Conservation (phyloP, 805 yeast species). For the Sugiyamaella floridensis region DNA sequence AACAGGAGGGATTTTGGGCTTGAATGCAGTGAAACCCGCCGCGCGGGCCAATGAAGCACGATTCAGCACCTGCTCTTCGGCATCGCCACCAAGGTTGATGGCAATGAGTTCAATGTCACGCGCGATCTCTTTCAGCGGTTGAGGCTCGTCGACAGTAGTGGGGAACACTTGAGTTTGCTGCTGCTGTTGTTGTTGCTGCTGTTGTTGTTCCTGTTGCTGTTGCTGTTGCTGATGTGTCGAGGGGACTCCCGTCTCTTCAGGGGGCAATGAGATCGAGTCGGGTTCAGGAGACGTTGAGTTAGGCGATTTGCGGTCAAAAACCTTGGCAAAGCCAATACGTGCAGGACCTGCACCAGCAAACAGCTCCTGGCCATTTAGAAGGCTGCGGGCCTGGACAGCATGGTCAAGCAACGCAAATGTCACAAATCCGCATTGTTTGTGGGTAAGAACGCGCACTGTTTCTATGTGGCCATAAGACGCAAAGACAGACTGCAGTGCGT, state of each 20-base stretch:
- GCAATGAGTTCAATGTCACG: slow-evolving; percentile 28
- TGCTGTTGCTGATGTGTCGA: neutral
- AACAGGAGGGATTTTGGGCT: slow-evolving; percentile 43
- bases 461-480: slow-evolving; percentile 54
- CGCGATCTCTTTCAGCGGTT: slow-evolving; percentile 23
- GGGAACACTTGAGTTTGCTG: neutral
- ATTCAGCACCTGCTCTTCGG: slow-evolving; percentile 25
- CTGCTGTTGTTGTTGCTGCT: neutral
- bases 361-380: slow-evolving; percentile 74
- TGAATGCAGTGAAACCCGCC: slow-evolving; percentile 18
- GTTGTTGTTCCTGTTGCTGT: slow-evolving; percentile 3
- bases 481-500: slow-evolving; percentile 55
- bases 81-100: slow-evolving; percentile 30
- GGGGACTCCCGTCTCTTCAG: no score
- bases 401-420: slow-evolving; percentile 66
- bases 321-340: slow-evolving; percentile 77
- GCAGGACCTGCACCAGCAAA: slow-evolving; percentile 70
- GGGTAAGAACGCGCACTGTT: slow-evolving; percentile 52
- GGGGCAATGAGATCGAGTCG: no score
- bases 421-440: slow-evolving; percentile 47
- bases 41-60: slow-evolving; percentile 28
- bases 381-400: slow-evolving; percentile 74
- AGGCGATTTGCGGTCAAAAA: slow-evolving; percentile 23
- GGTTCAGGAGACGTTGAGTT: slow-evolving; percentile 5
- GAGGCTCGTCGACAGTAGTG: slow-evolving; percentile 20